Base-by-base conservation (phyloP, 352 stramenopile genomes). In the Phytophthora pluvialis region DNA sequence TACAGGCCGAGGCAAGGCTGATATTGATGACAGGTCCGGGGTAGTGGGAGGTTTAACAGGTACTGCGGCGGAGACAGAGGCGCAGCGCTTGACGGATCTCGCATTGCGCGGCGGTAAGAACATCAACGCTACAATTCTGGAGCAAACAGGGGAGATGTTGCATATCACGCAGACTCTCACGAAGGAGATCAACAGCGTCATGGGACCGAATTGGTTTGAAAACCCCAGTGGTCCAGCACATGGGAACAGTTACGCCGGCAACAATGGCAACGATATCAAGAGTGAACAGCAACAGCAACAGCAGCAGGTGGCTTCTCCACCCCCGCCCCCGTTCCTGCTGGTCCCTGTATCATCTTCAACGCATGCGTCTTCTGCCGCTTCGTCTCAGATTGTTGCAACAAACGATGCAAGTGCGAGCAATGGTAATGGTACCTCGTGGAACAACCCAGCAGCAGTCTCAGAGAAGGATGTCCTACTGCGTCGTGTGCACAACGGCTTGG, bases 121-220 rank as follows among this genome's bases (percentile, higher is more conserved):
- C 48, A 88, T 92, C 32, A 95, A 92, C 48, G 71, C 55, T n/a
- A 71, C 79, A 11, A 82, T 95, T 42, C 61, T 95, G 44, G 87
- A 95, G 56, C 78, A 82, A 35, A 88, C 82, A 32, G 81, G 86
- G 6, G 87, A 95, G 45, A 90, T 95, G 81, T 59, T 91, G 28
- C 68, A 82, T 36, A 67, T 93, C 29, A 79, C 82, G 9, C 72
- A 90, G 44, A 63, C 67, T 28, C 64, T 94, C 35, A 63, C 67
- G 1, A 60, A 63, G 12, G 78, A 89, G 46, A 80, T 92, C 16
- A 72, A 80, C 28, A 70, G 47, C 26, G 53, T 83, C 32, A 82
- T 85, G 64, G 74, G 66, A 1, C 47, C 60, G 10, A 60, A n/a
- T 48, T 77, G 70, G 64, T 60, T 60, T 45, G 36, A 50, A 51